Evolutionary conservation across 2,329 filamentous ascomycete species (phyloP), one percentile per base, ranked within the genome.

Genomic region (Colletotrichum tabaci): DNA sequence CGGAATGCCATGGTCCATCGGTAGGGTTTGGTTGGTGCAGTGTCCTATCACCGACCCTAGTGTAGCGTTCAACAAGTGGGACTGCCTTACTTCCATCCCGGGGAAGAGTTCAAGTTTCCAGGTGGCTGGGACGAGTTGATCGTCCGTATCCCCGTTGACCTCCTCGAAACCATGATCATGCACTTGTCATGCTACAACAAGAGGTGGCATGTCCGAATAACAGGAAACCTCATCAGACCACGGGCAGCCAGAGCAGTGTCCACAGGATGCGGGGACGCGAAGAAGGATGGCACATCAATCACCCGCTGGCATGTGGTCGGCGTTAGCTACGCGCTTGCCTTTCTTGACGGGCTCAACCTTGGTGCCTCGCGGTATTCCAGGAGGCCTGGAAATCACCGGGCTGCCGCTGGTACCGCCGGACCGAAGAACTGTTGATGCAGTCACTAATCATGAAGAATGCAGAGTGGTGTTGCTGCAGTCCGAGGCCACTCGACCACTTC

Each of bases 61-160:
- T n/a, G 40, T 47, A 55, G 49, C 61, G 8, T 56, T 12, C 6
- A 16, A 49, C 6, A n/a, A 55, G 67, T 66, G 67, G 62, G 38
- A 44, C 42, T 60, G 23, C 66, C 46, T 47, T 46, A 53, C 46
- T 40, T 69, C 61, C 60, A 58, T 60, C 46, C 44, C 23, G 62
- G 67, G 47, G 67, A 49, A 53, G 35, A 44, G 15, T 56, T 46
- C 47, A 66, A 61, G 49, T 70, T 70, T 66, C 62, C 62, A 66
- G 56, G 55, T 70, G 67, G 67, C 56, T 70, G 67, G 67, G 67
- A 70, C 62, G 30, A 50, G 50, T 55, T 38, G 62, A 13, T 42
- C 49, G 47, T 66, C 49, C 38, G 53, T 55, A 55, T 26, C 47
- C 40, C 16, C 61, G 18, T 23, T 52, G n/a, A 44, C 55, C 26